Evolutionary conservation across 2,329 filamentous ascomycete species (phyloP), one percentile per base, ranked within the genome.

Genomic region (Zymoseptoria brevis): DNA sequence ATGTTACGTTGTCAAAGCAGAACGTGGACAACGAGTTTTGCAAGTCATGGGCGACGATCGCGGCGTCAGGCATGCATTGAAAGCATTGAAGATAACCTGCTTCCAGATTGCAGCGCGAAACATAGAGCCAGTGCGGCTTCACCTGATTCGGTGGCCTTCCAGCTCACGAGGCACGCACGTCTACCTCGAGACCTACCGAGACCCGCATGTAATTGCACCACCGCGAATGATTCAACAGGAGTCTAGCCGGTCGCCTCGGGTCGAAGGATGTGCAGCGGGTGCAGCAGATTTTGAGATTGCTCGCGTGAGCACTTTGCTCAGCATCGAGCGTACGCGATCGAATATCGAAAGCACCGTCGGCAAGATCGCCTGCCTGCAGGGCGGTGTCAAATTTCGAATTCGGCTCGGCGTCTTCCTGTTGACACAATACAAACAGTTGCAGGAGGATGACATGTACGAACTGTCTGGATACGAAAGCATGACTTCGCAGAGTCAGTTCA

Each of bases 41-140:
- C 65, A 68, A 26, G 64, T 75, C 11, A 62, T 72, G 60, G 72
- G 73, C 8, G 60, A 67, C 13, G 54, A 56, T 2, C 45, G 57
- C 3, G 57, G 66, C 60, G 72, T 69, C 58, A 63, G 62, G 61
- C 67, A 57, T 66, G 72, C 64, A 64, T 73, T 71, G 63, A 63
- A 59, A 60, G 75, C 60, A 45, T 73, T 72, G 63, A 72, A 75
- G 41, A 71, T 71, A 6, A 71, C 66, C 4, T 75, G 74, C 57
- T 73, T 69, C 55, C 71, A 75, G 53, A 73, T 79, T 24, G 69
- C 71, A 2, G 67, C 71, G 21, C 66, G 67, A 8, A 62, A 67
- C 19, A 60, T 68, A 41, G 63, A 62, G 19, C 57, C 65, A 6
- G 56, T 62, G 9, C 64, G 68, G n/a, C 30, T 63, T 8, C 69